Evolutionary conservation across 2,329 filamentous ascomycete species (phyloP).

Genomic region (Drechslerella coelobrocha): DNA sequence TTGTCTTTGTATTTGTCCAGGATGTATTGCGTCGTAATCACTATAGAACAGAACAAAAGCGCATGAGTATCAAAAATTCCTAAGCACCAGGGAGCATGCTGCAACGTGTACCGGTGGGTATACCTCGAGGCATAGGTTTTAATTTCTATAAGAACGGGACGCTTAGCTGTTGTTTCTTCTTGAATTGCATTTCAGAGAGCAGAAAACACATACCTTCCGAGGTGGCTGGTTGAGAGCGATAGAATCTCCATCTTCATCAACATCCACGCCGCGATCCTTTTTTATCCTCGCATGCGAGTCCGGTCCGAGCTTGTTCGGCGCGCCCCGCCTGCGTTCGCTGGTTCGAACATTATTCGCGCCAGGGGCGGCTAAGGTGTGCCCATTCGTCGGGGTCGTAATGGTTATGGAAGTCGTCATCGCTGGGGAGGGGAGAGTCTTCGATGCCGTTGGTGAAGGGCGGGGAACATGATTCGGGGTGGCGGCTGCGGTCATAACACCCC

Average conservation of each 20-base stretch:
- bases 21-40: conserved; percentile 77
- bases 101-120: conserved; percentile 50
- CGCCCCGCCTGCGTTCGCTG: conserved; percentile 41
- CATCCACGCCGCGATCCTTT: conserved; percentile 37
- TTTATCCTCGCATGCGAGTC: conserved; percentile 34
- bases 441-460: conserved; percentile 50
- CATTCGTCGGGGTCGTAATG: conserved; percentile 30
- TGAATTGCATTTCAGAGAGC: not conserved
- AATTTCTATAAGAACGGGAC: conserved; percentile 37
- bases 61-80: conserved; percentile 40
- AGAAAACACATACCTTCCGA: conserved; percentile 30
- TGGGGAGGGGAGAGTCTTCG: conserved; percentile 45
- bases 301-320: conserved; percentile 45
- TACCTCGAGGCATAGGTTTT: conserved; percentile 51
- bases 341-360: conserved; percentile 42
- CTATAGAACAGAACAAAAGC: conserved; percentile 59
- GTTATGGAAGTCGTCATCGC: conserved; percentile 43
- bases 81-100: conserved; percentile 23
- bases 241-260: conserved; percentile 48
- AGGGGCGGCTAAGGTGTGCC: conserved; percentile 24
- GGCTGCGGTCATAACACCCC: conserved; percentile 36
- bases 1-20: conserved; percentile 77
- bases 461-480: conserved; percentile 45
- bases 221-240: conserved; percentile 40
- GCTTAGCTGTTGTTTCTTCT: not conserved